phyloP scores from a whole-genome alignment of 257 asterid species.

The Avicennia marina region DNA sequence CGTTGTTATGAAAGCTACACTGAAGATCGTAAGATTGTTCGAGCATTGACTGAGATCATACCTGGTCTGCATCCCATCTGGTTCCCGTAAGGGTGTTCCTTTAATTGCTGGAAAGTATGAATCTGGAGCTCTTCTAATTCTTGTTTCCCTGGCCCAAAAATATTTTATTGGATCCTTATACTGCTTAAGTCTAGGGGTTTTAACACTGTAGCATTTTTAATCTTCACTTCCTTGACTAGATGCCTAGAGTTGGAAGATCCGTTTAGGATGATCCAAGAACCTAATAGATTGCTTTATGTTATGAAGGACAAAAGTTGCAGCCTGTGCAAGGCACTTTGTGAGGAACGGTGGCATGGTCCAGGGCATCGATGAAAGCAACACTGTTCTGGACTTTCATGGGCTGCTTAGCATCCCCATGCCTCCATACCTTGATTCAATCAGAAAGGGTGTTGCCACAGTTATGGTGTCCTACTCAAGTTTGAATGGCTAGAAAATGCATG shows the following conservation, averaged over 20 bases:
- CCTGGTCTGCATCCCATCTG: constrained; percentile 79
- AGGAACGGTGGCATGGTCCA: constrained; percentile 64
- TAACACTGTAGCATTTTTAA: no score
- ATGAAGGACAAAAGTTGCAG: constrained; percentile 55
- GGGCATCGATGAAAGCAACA: constrained; percentile 58
- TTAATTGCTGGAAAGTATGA: constrained; percentile 72
- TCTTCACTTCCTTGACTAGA: no score
- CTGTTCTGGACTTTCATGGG: constrained; percentile 41
- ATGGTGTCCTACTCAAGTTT: constrained; percentile 76
- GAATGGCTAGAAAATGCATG: constrained; percentile 63
- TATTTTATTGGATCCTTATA: constrained; percentile 38
- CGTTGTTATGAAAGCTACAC: constrained; percentile 90
- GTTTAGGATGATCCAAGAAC: no score
- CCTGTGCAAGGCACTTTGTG: constrained; percentile 70
- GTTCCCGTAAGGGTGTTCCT: constrained; percentile 47
- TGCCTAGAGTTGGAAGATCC: no score
- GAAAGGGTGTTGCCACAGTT: constrained; percentile 59
- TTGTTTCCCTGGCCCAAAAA: no score
- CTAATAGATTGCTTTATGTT: constrained; percentile 11
- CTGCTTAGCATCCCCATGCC: constrained; percentile 60
- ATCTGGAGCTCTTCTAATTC: no score
- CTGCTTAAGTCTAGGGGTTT: no score
- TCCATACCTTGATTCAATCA: constrained; percentile 50
- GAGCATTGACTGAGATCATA: constrained; percentile 72
- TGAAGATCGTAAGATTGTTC: constrained; percentile 78